These are phyloP conservation scores for Verticillium klebahnii DNA, from an alignment of 2,329 filamentous ascomycete species.

Conservation along the genomic window DNA sequence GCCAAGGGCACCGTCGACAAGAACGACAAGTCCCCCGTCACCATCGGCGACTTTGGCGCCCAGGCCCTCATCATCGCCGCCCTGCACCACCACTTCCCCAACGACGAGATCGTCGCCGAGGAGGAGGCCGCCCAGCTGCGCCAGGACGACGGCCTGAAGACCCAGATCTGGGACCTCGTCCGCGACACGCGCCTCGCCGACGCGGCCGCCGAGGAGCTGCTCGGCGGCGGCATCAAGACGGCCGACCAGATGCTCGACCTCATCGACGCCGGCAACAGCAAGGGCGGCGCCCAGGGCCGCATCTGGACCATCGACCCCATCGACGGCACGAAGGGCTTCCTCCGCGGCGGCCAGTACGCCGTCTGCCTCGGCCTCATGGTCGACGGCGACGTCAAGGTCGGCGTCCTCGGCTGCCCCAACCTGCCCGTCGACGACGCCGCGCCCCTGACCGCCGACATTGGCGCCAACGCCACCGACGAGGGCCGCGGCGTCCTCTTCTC, in stretches of 20 bases:
- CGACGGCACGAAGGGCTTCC: constrained; percentile 95
- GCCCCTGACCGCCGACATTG: constrained; percentile 66
- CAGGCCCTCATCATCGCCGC: constrained; percentile 94
- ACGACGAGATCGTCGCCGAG: constrained; percentile 89
- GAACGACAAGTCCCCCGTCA: constrained; percentile 93
- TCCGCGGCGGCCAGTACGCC: constrained; percentile 94
- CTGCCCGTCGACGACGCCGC: constrained; percentile 80
- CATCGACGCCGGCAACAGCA: constrained; percentile 64
- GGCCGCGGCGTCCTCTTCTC: constrained; percentile 86
- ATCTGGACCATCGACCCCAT: constrained; percentile 98
- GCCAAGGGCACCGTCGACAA: constrained; percentile 93
- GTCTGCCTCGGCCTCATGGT: constrained; percentile 90
- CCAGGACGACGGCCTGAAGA: constrained; percentile 61
- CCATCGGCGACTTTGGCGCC: constrained; percentile 95
- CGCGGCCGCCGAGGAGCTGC: constrained; percentile 55
- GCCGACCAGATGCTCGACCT: constrained; percentile 63
- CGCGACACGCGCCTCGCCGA: constrained; percentile 66
- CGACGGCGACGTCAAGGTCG: constrained; percentile 89
- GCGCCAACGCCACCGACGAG: constrained; percentile 67
- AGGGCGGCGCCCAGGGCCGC: constrained; percentile 67
- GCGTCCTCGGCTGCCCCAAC: constrained; percentile 93
- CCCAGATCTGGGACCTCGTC: constrained; percentile 78
- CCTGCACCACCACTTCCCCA: constrained; percentile 82
- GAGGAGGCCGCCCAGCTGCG: constrained; percentile 84
- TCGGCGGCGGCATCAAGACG: constrained; percentile 65